Base-by-base conservation (phyloP, 2,329 filamentous ascomycete genomes). In the Ustilaginoidea virens region DNA sequence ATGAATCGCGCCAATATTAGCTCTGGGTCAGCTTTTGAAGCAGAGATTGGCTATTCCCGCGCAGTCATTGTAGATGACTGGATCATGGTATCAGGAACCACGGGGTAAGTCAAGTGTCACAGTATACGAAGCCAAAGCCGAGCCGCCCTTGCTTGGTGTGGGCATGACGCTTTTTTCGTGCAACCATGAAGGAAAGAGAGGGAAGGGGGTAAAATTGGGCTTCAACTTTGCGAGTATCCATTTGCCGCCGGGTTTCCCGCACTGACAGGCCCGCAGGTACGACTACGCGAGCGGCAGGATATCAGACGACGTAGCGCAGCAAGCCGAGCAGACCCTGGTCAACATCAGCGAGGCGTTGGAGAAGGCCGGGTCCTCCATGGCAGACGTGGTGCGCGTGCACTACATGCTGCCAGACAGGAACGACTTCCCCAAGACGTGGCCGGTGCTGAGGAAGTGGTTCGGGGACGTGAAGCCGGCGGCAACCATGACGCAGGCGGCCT, bases 21-120 rank as follows among this genome's bases (percentile, higher is more conserved):
- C 39, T 65, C 62, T 14, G 59, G 57, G 28, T 69, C 63, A 5
- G 44, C 51, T 23, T 69, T 69, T 36, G 65, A 69, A 44, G 49
- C 49, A 16, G 50, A 61, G 35, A 69, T 69, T 30, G 63, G 60
- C 28, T 69, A 69, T 44, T 68, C 64, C 17, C 55, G 65, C 27
- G 65, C 64, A 20, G 62, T 69, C 3, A 53, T 66, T 12, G 47
- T 52, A 1, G 63, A 60, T 8, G 60, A 62, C 21, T 62, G 59
- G 52, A 46, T 69, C 8, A 59, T 67, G 32, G 61, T 69, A 4
- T 67, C 65, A 2, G 65, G 65, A 1, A 68, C 63, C 21, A 69
- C 65, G 3, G 65, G 65, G 63, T 64, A 39, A 11, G 19, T 7
- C 7, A 20, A 20, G 11, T n/a, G n/a, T n/a, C n/a, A n/a, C n/a